These are phyloP conservation scores for Penstemon barbatus DNA, from an alignment of 257 asterid species.

Conservation along the genomic window DNA sequence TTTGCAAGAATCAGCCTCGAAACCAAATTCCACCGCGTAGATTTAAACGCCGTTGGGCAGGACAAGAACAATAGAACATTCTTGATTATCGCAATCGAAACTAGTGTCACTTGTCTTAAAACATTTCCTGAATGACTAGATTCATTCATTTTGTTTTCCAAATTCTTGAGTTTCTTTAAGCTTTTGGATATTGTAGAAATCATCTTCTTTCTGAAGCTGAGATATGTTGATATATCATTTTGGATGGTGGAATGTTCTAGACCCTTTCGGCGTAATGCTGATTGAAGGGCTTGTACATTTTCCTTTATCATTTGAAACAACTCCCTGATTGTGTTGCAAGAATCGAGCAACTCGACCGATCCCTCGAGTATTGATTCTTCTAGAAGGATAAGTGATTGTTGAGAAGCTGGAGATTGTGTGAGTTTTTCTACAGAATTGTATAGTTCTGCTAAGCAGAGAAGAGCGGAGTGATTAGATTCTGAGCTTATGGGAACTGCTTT, in stretches of 20 bases:
- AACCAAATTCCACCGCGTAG: constrained; percentile 36
- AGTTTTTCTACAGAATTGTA: neutral
- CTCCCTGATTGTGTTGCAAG: constrained; percentile 52
- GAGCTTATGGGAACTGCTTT: neutral
- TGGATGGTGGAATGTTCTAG: constrained; percentile 37
- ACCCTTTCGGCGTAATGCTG: constrained; percentile 66
- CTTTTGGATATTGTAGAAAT: constrained; percentile 44
- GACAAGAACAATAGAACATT: constrained; percentile 32
- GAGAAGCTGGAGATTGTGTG: neutral
- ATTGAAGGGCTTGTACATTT: constrained; percentile 53
- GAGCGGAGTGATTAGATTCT: neutral
- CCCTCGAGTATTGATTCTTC: constrained; percentile 33
- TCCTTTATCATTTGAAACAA: constrained; percentile 43
- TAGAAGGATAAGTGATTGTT: too few relatives aligned
- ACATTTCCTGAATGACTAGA: neutral
- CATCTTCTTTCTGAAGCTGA: constrained; percentile 47
- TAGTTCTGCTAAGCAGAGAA: neutral
- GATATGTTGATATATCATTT: constrained; percentile 37
- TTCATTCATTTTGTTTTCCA: constrained; percentile 35
- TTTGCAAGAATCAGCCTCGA: constrained; percentile 22
- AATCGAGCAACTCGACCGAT: constrained; percentile 61
- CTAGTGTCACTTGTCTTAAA: constrained; percentile 24
- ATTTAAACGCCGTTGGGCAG: constrained; percentile 10
- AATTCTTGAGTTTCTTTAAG: constrained; percentile 50
- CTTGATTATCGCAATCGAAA: constrained; percentile 27